A percentile compares a stretch with the other conserved stretches of the same genome.
Evolutionary conservation across 1,284 basidiomycete genomes (phyloP).

Genomic region (Psilocybe mexicana): DNA sequence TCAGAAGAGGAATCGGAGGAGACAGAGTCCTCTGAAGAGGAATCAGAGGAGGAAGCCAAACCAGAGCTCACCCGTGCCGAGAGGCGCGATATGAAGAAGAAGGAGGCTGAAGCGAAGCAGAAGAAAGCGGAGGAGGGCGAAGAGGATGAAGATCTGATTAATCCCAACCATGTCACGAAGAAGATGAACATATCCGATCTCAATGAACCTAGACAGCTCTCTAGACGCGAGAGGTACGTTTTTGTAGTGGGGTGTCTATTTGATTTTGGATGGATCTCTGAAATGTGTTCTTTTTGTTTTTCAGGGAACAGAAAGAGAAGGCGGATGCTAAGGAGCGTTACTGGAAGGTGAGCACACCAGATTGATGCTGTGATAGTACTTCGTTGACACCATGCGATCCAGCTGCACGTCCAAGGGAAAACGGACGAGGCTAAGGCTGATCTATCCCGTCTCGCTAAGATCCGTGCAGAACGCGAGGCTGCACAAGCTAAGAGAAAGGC

Average conservation of each 20-base stretch:
- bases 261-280: background rate
- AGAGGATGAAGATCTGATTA: conserved; percentile 63
- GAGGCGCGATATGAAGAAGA: conserved; percentile 71
- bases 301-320: conserved; percentile 87
- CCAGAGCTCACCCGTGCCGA: conserved; percentile 24
- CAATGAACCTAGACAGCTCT: conserved; percentile 53
- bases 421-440: conserved; percentile 88
- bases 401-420: conserved; percentile 79
- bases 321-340: conserved; percentile 84
- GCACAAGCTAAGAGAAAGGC: conserved; percentile 85
- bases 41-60: conserved; percentile 33
- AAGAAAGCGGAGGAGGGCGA: conserved; percentile 43
- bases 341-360: conserved; percentile 61
- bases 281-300: background rate
- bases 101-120: conserved; percentile 50
- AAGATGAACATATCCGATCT: conserved; percentile 68
- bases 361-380: background rate
- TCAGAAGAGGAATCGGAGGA: conserved; percentile 16
- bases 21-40: conserved; percentile 27
- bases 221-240: conserved; percentile 62
- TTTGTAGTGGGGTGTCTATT: conserved; percentile 24
- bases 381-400: conserved; percentile 1
- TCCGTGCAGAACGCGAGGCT: conserved; percentile 81
- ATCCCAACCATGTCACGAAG: conserved; percentile 70
- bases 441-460: conserved; percentile 83